Percentiles rank a stretch among this genome's conserved stretches.
Conservation (phyloP, 2,329 filamentous ascomycete genomes). For the Apiospora arundinis region DNA sequence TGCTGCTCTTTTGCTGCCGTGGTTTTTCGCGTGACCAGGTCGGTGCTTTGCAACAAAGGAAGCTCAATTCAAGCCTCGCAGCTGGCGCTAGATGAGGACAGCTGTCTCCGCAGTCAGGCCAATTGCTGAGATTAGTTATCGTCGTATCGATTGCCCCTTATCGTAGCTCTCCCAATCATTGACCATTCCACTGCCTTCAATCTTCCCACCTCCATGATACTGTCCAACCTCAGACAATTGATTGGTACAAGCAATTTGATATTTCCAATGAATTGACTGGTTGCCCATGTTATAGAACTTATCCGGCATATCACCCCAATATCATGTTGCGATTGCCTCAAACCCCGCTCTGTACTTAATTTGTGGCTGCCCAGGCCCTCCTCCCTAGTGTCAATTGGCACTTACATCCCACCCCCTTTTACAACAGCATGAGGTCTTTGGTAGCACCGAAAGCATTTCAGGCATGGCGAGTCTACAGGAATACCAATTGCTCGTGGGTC, state of each 20-base stretch:
- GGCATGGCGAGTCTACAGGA: neutral
- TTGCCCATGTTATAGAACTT: neutral
- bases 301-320: neutral
- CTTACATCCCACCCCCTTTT: neutral
- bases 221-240: no score
- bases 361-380: neutral
- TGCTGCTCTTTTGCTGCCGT: neutral
- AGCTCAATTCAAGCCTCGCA: neutral
- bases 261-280: neutral
- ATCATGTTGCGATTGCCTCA: neutral
- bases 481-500: neutral
- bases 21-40: conserved; percentile 3
- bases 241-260: neutral
- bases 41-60: neutral
- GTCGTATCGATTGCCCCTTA: neutral
- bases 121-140: neutral
- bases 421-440: neutral
- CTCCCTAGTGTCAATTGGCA: neutral
- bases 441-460: neutral
- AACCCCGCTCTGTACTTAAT: neutral
- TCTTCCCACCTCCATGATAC: neutral
- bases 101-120: neutral
- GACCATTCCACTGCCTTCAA: neutral
- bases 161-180: neutral
- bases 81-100: neutral